Conservation (phyloP, 257 asterid species). For the Gentiana macrophylla region DNA sequence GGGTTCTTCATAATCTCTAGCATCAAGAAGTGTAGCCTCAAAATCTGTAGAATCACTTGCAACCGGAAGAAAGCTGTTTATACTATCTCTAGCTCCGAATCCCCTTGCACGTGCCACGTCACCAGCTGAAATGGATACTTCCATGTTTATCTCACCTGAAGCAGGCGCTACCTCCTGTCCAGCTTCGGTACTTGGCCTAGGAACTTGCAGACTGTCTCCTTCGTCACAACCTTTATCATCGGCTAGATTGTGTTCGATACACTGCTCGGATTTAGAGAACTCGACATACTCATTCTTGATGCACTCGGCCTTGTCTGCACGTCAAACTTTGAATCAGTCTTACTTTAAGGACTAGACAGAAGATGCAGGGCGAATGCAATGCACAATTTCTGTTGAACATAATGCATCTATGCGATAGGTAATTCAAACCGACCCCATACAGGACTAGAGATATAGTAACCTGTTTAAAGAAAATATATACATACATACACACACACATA, state of each 20-base stretch:
- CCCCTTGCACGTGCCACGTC: constrained; percentile 83
- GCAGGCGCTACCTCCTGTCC: constrained; percentile 11
- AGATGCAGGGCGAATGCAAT: neutral
- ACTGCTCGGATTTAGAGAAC: constrained; percentile 9
- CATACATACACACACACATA: no score
- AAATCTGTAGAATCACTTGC: constrained; percentile 87
- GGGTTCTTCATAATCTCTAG: constrained; percentile 63
- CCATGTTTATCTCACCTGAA: constrained; percentile 49
- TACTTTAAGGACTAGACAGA: neutral
- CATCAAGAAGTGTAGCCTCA: constrained; percentile 74
- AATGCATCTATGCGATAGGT: no score
- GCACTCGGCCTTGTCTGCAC: constrained; percentile 24
- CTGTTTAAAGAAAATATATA: no score
- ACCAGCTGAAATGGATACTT: constrained; percentile 51
- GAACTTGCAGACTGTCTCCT: constrained; percentile 9
- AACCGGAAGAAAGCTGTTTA: constrained; percentile 68
- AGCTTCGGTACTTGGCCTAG: constrained; percentile 8
- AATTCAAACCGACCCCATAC: no score
- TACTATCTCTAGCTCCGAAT: constrained; percentile 77
- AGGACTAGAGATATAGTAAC: no score
- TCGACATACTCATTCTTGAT: constrained; percentile 16
- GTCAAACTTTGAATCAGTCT: constrained; percentile 1
- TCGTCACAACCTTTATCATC: constrained; percentile 12
- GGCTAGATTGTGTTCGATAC: constrained; percentile 1
- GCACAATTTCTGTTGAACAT: neutral